Evolutionary conservation across 2,329 filamentous ascomycete species (phyloP).

Genomic region (Grosmannia huntii): DNA sequence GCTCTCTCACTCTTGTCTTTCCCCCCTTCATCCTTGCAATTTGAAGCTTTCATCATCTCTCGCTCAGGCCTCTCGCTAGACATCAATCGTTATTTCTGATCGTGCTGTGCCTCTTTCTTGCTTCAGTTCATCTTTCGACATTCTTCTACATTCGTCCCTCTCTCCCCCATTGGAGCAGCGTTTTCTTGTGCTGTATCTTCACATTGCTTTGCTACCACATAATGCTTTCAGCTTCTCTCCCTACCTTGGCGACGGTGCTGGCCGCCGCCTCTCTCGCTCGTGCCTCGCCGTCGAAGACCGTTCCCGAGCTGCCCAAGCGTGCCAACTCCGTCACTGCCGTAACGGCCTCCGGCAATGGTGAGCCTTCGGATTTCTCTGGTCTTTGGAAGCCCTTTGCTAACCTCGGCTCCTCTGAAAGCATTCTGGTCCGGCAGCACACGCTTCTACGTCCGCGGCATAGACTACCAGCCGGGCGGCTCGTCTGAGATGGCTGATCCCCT

Average conservation of each 20-base stretch:
- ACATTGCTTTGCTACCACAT: slow-evolving; percentile 10
- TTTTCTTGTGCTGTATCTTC: not conserved
- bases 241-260: slow-evolving; percentile 34
- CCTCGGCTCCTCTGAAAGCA: slow-evolving; percentile 22
- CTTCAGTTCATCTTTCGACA: not conserved
- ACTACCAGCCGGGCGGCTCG: slow-evolving; percentile 51
- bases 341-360: slow-evolving; percentile 45
- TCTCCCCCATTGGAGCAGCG: not conserved
- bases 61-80: not conserved
- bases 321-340: slow-evolving; percentile 32
- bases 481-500: slow-evolving; percentile 57
- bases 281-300: slow-evolving; percentile 37
- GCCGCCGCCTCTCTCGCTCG: slow-evolving; percentile 28
- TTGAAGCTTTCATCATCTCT: not conserved
- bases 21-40: not conserved
- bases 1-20: not conserved
- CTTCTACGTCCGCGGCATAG: slow-evolving; percentile 48
- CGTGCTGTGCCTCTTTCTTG: not conserved
- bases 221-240: slow-evolving; percentile 37
- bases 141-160: not conserved
- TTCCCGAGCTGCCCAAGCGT: slow-evolving; percentile 37
- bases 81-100: not conserved
- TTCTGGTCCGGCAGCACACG: slow-evolving; percentile 40
- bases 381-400: not conserved
- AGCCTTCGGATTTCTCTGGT: slow-evolving; percentile 6